A percentile compares a stretch with the other conserved stretches of the same genome.
Conservation (phyloP, 306 rosid species). For the Prunus fruticosa region DNA sequence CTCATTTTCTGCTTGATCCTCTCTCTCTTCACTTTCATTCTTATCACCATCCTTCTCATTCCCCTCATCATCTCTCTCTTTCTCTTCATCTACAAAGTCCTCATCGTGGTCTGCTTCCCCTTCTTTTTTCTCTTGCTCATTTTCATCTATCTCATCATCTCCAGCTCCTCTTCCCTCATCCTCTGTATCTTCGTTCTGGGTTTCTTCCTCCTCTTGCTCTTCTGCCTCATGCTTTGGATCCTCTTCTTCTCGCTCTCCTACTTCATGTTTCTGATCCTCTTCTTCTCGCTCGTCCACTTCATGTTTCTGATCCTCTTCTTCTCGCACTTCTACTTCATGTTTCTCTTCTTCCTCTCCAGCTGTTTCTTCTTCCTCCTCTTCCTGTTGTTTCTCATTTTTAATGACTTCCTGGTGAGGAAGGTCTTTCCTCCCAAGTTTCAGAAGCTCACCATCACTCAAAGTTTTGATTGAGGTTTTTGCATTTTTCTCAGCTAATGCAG, state of each 20-base stretch:
- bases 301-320: constrained; percentile 31
- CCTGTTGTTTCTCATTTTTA: constrained; percentile 47
- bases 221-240: constrained; percentile 28
- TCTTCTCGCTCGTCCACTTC: constrained; percentile 41
- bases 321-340: constrained; percentile 34
- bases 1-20: constrained; percentile 40
- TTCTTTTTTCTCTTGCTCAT: constrained; percentile 58
- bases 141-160: constrained; percentile 76
- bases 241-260: constrained; percentile 36
- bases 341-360: constrained; percentile 39
- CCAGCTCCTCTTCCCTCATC: constrained; percentile 60
- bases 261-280: constrained; percentile 39
- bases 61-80: constrained; percentile 44
- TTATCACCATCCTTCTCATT: constrained; percentile 46
- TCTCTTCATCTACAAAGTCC: constrained; percentile 60
- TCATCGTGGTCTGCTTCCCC: constrained; percentile 49
- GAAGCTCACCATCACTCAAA: constrained; percentile 31
- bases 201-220: constrained; percentile 59
- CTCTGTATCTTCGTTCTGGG: constrained; percentile 46
- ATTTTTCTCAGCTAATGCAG: constrained; percentile 52
- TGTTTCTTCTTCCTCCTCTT: constrained; percentile 70
- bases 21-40: constrained; percentile 37
- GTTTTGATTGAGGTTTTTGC: constrained; percentile 21
- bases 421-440: constrained; percentile 78
- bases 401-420: constrained; percentile 47